Conservation (phyloP, 257 asterid species). For the Solanum sejunctum region DNA sequence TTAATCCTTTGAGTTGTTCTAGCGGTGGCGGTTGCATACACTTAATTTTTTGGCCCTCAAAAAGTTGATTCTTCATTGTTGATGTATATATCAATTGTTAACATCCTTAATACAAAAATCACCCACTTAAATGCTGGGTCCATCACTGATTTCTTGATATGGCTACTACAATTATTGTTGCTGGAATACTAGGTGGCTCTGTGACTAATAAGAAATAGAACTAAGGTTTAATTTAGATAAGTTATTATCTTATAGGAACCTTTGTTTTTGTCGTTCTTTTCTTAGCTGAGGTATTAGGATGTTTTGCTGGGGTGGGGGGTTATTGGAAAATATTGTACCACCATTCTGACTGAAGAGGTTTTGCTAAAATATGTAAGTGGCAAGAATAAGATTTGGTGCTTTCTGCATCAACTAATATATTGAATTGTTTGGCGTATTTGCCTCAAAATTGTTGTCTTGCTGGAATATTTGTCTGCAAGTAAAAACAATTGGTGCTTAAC, state of each 20-base stretch:
- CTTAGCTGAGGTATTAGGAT: background rate
- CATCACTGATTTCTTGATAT: background rate
- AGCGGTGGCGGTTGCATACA: conserved; percentile 45
- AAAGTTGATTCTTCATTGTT: too few species aligned
- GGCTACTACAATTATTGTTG: conserved; percentile 48
- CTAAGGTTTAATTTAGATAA: background rate
- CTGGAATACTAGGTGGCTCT: conserved; percentile 40
- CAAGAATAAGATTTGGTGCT: background rate
- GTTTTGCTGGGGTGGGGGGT: background rate
- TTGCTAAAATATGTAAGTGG: background rate
- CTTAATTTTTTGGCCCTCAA: conserved; percentile 6
- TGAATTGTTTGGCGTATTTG: background rate
- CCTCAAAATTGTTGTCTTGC: background rate
- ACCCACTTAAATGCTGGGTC: too few species aligned
- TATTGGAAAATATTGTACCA: background rate
- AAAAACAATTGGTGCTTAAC: background rate
- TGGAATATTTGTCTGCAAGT: background rate
- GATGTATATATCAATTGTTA: too few species aligned
- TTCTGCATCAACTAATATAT: background rate
- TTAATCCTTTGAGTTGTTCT: background rate
- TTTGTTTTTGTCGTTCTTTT: background rate
- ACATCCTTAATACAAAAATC: too few species aligned
- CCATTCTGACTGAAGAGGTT: background rate
- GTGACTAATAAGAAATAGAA: conserved; percentile 27
- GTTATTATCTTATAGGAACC: background rate